These are phyloP conservation scores for Mycogone perniciosa DNA, from an alignment of 2,329 filamentous ascomycete species.

Conservation along the genomic window DNA sequence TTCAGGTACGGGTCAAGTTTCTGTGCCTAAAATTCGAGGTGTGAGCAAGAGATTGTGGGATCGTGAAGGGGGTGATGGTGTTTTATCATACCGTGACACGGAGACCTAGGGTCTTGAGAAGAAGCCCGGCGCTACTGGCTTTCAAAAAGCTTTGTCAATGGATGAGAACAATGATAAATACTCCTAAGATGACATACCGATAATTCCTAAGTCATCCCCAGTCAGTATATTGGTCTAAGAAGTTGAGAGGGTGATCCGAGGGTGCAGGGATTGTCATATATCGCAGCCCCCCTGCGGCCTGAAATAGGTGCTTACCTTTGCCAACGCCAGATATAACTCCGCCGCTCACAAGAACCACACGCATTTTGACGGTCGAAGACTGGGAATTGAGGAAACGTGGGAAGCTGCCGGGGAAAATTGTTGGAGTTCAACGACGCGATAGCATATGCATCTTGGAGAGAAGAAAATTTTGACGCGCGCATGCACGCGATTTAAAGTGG, in stretches of 20 bases:
- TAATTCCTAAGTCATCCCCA: conserved; percentile 12
- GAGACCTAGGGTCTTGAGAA: conserved; percentile 6
- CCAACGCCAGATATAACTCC: conserved; percentile 54
- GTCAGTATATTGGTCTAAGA: neutral
- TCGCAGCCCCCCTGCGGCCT: no score
- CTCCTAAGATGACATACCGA: conserved; percentile 11
- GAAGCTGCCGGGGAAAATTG: no score
- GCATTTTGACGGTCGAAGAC: conserved; percentile 17
- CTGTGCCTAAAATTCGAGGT: neutral
- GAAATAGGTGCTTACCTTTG: conserved; percentile 35
- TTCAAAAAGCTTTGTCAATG: neutral
- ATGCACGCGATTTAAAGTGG: no score
- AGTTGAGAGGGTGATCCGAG: neutral
- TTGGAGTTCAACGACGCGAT: no score
- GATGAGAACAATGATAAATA: neutral
- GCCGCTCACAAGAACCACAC: conserved; percentile 24
- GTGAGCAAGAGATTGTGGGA: neutral
- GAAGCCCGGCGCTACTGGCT: conserved; percentile 64
- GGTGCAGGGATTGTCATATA: conserved; percentile 21
- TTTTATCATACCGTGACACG: conserved; percentile 13
- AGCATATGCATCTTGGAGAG: no score
- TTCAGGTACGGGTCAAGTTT: conserved; percentile 45
- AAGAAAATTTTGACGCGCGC: no score
- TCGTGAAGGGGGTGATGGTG: neutral
- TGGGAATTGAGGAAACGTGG: no score